Evolutionary conservation across 257 asterid genomes (phyloP).

Genomic region (Scutellaria galericulata): DNA sequence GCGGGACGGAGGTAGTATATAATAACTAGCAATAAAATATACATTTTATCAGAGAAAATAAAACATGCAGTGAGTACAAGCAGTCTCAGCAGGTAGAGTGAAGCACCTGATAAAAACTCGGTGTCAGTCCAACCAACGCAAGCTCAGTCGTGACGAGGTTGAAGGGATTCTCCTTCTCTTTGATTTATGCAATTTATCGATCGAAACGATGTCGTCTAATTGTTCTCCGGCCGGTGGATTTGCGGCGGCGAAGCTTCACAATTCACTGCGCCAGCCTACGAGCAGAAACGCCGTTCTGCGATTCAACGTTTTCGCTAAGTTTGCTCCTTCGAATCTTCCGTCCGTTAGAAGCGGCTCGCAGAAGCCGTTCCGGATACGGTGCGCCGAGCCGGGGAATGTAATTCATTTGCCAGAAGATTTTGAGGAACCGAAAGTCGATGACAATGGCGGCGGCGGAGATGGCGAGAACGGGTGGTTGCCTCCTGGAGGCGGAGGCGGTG

Average conservation of each 20-base stretch:
- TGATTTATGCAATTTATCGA: constrained; percentile 9
- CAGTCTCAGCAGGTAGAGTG: constrained; percentile 11
- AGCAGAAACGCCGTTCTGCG: constrained; percentile 38
- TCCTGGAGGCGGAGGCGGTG: constrained; percentile 56
- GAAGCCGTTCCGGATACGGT: constrained; percentile 40
- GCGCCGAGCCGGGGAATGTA: constrained; percentile 44
- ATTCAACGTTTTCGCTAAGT: constrained; percentile 37
- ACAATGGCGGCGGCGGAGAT: constrained; percentile 54
- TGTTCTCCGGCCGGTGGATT: constrained; percentile 38
- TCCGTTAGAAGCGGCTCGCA: constrained; percentile 23
- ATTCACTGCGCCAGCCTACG: constrained; percentile 28
- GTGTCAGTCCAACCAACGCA: constrained; percentile 16
- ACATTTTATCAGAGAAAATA: not conserved
- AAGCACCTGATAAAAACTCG: not conserved
- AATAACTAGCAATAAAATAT: not conserved
- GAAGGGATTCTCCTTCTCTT: not conserved
- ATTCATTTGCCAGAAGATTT: constrained; percentile 25
- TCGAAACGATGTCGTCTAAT: constrained; percentile 43
- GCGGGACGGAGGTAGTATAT: too few species aligned
- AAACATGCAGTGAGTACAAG: constrained; percentile 6
- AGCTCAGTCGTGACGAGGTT: constrained; percentile 16
- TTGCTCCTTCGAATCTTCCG: constrained; percentile 37
- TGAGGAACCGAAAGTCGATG: constrained; percentile 46
- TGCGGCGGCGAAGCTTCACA: constrained; percentile 31
- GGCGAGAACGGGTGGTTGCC: constrained; percentile 54